phyloP scores from a whole-genome alignment of 2,329 filamentous ascomycete species.

The Botrytis aclada region DNA sequence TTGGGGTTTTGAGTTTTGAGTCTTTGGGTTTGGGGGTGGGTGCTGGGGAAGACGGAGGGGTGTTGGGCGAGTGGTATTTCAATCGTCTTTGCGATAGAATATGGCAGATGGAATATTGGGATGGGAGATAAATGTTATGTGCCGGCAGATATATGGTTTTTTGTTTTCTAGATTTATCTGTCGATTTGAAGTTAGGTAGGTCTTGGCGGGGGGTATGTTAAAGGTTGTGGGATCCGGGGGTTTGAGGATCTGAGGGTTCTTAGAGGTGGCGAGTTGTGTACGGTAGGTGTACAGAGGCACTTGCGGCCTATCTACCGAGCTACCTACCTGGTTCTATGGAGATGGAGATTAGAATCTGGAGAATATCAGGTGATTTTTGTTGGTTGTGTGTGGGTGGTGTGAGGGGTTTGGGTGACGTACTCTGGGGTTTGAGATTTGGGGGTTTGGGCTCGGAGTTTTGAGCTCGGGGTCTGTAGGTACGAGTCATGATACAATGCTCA shows the following conservation, averaged over 20 bases:
- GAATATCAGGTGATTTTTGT: neutral
- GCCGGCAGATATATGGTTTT: no score
- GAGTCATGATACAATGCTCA: neutral
- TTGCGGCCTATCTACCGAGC: no score
- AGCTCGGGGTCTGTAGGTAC: neutral
- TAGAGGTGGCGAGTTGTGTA: neutral
- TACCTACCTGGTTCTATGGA: neutral
- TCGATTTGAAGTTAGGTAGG: neutral
- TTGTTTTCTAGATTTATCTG: rapidly evolving
- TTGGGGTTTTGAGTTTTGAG: neutral
- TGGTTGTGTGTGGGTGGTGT: neutral
- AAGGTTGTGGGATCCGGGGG: neutral
- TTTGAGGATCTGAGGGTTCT: neutral
- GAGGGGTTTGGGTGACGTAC: neutral
- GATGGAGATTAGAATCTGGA: neutral
- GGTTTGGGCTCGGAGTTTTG: neutral
- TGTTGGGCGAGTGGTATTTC: neutral
- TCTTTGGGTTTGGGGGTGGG: neutral
- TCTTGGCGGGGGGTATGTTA: neutral
- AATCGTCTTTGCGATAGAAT: no score
- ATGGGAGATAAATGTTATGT: neutral
- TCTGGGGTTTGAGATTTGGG: neutral
- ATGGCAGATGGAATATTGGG: no score
- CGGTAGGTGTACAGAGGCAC: no score
- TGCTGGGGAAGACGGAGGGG: no score